These are phyloP conservation scores for Lachancea meyersii DNA, from an alignment of 805 yeast genomes.

Conservation along the genomic window DNA sequence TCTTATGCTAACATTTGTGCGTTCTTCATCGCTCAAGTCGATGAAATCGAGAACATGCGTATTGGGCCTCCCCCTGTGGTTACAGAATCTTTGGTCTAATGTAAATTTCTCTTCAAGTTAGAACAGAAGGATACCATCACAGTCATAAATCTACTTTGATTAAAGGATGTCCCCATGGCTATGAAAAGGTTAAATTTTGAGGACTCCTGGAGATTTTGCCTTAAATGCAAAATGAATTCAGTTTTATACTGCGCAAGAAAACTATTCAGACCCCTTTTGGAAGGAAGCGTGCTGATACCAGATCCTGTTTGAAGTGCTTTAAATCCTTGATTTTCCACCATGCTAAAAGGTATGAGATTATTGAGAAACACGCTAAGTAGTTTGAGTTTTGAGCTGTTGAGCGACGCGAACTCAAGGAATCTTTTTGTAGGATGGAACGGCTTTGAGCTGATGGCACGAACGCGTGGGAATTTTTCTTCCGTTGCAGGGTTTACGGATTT, in stretches of 20 bases:
- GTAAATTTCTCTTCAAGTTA: background rate
- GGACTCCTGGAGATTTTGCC: slow-evolving; percentile 7
- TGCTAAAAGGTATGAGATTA: slow-evolving; percentile 1
- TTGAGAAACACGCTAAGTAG: slow-evolving; percentile 1
- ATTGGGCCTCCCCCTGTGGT: background rate
- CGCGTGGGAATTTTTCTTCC: background rate
- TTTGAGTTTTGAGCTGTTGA: background rate
- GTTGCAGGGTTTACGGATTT: background rate
- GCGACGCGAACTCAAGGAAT: slow-evolving; percentile 2
- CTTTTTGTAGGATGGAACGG: background rate
- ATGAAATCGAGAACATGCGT: background rate
- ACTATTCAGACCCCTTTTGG: background rate
- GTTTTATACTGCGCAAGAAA: slow-evolving; percentile 9
- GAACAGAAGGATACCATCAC: background rate
- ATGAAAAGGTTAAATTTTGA: slow-evolving; percentile 5
- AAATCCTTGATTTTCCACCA: slow-evolving; percentile 2
- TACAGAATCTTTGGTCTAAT: background rate
- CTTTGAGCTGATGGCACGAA: background rate
- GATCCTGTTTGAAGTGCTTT: slow-evolving; percentile 1
- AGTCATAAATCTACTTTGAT: background rate
- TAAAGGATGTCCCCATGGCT: slow-evolving; percentile 9
- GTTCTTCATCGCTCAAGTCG: background rate
- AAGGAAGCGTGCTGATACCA: background rate
- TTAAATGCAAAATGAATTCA: slow-evolving; percentile 10
- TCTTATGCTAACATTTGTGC: background rate